Conservation (phyloP, 2,329 filamentous ascomycete species). For the Penicillium glabrum region DNA sequence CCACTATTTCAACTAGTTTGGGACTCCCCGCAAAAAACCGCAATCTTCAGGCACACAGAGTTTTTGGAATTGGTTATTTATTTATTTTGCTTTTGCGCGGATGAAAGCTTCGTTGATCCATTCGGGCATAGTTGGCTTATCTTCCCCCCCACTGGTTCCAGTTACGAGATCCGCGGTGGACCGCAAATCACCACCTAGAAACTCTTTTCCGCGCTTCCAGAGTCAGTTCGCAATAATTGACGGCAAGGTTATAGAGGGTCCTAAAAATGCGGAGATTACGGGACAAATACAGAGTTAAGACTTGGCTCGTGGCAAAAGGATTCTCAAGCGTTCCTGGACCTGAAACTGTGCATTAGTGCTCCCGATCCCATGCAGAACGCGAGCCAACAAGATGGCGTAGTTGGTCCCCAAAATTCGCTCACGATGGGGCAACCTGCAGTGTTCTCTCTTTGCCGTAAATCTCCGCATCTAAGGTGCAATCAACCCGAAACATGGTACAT, state of each 20-base stretch:
- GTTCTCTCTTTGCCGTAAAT: background rate
- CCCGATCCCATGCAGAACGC: background rate
- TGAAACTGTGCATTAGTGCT: conserved; percentile 8
- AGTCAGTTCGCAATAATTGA: background rate
- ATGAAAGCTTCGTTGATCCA: conserved; percentile 5
- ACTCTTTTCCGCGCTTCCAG: background rate
- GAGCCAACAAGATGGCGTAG: conserved; percentile 1
- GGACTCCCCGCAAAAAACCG: background rate
- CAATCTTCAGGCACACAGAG: conserved; percentile 4
- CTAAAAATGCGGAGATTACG: conserved; percentile 15
- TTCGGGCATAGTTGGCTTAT: background rate
- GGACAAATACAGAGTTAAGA: background rate
- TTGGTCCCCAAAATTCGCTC: conserved; percentile 2
- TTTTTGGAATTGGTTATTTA: background rate
- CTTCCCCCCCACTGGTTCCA: conserved; percentile 6
- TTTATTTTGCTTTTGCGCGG: background rate
- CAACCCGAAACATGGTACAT: conserved; percentile 6
- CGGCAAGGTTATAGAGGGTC: background rate
- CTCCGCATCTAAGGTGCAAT: background rate
- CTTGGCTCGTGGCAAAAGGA: background rate
- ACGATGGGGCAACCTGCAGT: background rate
- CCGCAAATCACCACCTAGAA: background rate
- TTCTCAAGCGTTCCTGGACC: background rate
- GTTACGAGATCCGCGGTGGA: background rate
- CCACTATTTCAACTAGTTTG: background rate